Base-by-base conservation (phyloP, 495 filamentous ascomycete species). In the Cudoniella acicularis region DNA sequence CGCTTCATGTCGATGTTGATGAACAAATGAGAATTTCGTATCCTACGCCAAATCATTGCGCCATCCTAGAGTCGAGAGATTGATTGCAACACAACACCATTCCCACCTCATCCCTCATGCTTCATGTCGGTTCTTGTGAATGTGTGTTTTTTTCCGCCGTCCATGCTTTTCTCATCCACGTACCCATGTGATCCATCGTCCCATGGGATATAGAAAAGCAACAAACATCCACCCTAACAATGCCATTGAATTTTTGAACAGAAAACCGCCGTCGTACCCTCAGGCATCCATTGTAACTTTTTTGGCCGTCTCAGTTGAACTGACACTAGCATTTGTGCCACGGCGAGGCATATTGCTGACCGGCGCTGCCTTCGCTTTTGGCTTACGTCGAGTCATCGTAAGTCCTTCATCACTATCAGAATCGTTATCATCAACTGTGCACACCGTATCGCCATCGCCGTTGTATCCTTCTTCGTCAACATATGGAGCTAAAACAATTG, bases 261-360 rank as follows among this genome's bases (percentile, higher is more conserved):
- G 23, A 50, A 13, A 50, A n/a, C 48, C 48, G n/a, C 48, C 48
- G 48, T 50, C 48, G 51, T 54, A 56, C 40, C 54, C 17, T 66
- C 43, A 62, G 46, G 17, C 11, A 54, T 67, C 65, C 53, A 67
- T 64, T 9, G 58, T 48, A 22, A 83, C 52, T 67, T 81, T 82
- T 69, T 81, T 82, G 40, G 80, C 80, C 46, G 80, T 83, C 40
- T 81, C 80, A 2, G 77, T 80, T 60, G 79, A 82, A 46, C 74
- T 73, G 16, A 79, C 75, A 45, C 77, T 80, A 1, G 74, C 75
- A 57, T 80, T 79, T 0, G 79, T 82, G 58, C 77, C 75, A 27
- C 79, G 72, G 27, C 80, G 13, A 21, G n/a, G 51, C 27, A 54
- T 41, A 64, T 51, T 57, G 62, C 24, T 50, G 48, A 50, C 48